Conservation (phyloP, 768 basidiomycete species). For the Pleurotus tuber-regium region DNA sequence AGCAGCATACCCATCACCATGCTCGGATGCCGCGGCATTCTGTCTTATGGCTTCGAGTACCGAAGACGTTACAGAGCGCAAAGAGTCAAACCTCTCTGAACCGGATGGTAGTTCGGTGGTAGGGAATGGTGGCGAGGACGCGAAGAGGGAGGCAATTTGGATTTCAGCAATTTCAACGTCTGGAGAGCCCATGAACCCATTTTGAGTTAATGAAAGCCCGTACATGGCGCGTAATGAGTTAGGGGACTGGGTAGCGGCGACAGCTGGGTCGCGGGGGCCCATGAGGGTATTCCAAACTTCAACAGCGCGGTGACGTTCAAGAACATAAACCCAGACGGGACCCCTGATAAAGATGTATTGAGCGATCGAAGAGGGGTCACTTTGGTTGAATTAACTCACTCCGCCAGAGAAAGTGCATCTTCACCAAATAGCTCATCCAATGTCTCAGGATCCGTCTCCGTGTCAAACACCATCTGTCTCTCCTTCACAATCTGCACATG, state of each 20-base stretch:
- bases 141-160: slow-evolving; percentile 77
- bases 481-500: slow-evolving; percentile 89
- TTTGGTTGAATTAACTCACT: slow-evolving; percentile 50
- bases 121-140: slow-evolving; percentile 80
- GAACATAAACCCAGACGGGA: slow-evolving; percentile 90
- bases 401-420: slow-evolving; percentile 68
- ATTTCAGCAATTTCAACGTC: slow-evolving; percentile 70
- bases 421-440: slow-evolving; percentile 80
- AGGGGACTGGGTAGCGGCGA: slow-evolving; percentile 53
- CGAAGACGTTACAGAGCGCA: slow-evolving; percentile 46
- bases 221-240: slow-evolving; percentile 72
- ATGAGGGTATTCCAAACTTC: slow-evolving; percentile 79
- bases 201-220: slow-evolving; percentile 51
- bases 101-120: slow-evolving; percentile 56
- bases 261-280: slow-evolving; percentile 60
- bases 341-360: slow-evolving; percentile 43
- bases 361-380: slow-evolving; percentile 3
- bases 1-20: slow-evolving; percentile 33
- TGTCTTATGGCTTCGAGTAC: slow-evolving; percentile 42
- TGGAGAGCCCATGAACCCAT: slow-evolving; percentile 72
- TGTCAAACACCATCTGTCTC: slow-evolving; percentile 86
- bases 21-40: slow-evolving; percentile 33
- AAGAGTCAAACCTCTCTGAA: slow-evolving; percentile 21
- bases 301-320: slow-evolving; percentile 78
- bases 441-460: slow-evolving; percentile 77